Base-by-base conservation (phyloP, 2,329 filamentous ascomycete genomes). In the Aureobasidium sp. region DNA sequence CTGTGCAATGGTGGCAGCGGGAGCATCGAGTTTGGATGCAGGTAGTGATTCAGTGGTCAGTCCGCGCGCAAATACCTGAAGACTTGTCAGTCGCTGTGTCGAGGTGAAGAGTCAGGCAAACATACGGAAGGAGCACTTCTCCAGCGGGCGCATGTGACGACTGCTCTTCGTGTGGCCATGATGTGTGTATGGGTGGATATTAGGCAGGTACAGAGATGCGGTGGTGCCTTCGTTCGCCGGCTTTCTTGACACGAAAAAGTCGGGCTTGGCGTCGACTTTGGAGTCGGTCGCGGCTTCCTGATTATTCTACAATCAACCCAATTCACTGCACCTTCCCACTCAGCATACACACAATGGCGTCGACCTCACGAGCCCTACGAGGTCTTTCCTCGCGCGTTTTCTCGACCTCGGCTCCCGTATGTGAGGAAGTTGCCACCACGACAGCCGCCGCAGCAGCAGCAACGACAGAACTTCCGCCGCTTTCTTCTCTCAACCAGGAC, bases 401-500 rank as follows among this genome's bases (percentile, higher is more conserved):
- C 70, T 83, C 84, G 65, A 81, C 81, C 56, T 82, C 85, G 31
- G 73, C 81, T 53, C 36, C 38, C 0, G 45, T 43, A 47, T 69
- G 74, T 48, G 73, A 75, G 66, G 74, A 75, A 66, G 81, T 84
- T 72, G 82, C 84, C 70, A 70, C 79, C 68, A 80, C 85, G 4
- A 53, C 45, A 68, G 29, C 58, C 3, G 58, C 58, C 31, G 58
- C 58, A 8, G 43, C n/a, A n/a, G n/a, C 54, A 9, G 38, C 56
- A 47, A 36, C 56, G 56, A 48, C 56, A 18, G 31, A 38, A 38
- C 8, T 31, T 27, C 59, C 59, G 33, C 59, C 59, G 33, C 69
- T 13, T 66, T 54, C 47, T 23, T 38, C 58, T 1, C 80, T 89
- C 71, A 88, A 94, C 76, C 92, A 91, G n/a, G 83, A 87, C 68